Evolutionary conservation across 1,139 yeast species (phyloP).

Genomic region (Geotrichum cucujoidarum): DNA sequence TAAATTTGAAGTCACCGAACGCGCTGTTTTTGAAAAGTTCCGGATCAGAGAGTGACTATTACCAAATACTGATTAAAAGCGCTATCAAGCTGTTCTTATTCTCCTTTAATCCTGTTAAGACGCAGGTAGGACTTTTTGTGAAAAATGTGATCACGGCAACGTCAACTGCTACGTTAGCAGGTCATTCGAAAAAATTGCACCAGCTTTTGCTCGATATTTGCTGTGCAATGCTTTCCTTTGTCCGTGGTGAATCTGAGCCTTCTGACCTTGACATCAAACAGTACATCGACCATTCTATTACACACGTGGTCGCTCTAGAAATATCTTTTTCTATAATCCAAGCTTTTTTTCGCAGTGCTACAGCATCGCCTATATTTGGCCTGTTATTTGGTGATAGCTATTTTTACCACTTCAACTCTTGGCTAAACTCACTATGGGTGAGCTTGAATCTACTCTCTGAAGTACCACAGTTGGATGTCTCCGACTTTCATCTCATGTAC

Average conservation of each 20-base stretch:
- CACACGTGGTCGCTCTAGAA: slow-evolving; percentile 8
- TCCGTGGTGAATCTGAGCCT: neutral
- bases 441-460: neutral
- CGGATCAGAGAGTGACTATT: neutral
- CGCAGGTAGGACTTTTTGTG: slow-evolving; percentile 14
- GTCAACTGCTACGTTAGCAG: neutral
- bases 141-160: slow-evolving; percentile 10
- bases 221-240: neutral
- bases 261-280: no score
- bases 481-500: slow-evolving; percentile 11
- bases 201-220: neutral
- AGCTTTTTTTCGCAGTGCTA: slow-evolving; percentile 9
- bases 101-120: slow-evolving; percentile 10
- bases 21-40: slow-evolving; percentile 3
- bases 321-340: slow-evolving; percentile 10
- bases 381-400: neutral
- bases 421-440: slow-evolving; percentile 1
- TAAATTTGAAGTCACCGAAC: no score
- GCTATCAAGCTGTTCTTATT: slow-evolving; percentile 5
- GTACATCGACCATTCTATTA: neutral
- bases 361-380: slow-evolving; percentile 2
- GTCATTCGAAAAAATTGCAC: slow-evolving; percentile 1
- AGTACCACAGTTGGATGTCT: neutral
- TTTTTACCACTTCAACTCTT: neutral
- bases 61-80: slow-evolving; percentile 3